Conservation (phyloP, 345 rosid species). For the Dimocarpus longan region DNA sequence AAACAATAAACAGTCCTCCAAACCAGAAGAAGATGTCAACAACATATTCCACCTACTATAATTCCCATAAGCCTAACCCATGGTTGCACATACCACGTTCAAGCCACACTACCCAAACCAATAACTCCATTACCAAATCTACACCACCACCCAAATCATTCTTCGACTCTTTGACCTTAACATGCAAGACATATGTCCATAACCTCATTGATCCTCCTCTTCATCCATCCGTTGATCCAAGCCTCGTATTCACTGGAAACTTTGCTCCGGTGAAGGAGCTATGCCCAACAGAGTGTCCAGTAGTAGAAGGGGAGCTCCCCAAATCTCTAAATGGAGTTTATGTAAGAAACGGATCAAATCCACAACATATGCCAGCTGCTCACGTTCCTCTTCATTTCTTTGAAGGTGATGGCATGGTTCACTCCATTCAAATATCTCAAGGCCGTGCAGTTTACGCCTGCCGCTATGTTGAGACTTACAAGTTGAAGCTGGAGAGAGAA, state of each 20-base stretch:
- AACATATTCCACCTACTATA: not conserved
- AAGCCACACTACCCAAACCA: not conserved
- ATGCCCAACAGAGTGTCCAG: conserved; percentile 2
- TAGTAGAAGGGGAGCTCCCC: conserved; percentile 28
- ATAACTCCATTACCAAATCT: not conserved
- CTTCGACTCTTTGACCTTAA: not conserved
- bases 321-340: conserved; percentile 15
- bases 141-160: not conserved
- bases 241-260: conserved; percentile 21
- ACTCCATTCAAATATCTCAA: conserved; percentile 16
- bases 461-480: conserved; percentile 33
- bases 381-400: conserved; percentile 27
- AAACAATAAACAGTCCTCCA: not conserved
- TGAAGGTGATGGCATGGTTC: conserved; percentile 38
- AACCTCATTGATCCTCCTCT: conserved; percentile 23
- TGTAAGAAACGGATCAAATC: conserved; percentile 34
- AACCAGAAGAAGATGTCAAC: not conserved
- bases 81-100: too few relatives aligned
- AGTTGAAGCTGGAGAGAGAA: conserved; percentile 21
- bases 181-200: not conserved
- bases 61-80: too few relatives aligned
- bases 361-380: conserved; percentile 12
- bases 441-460: conserved; percentile 14
- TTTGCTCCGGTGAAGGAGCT: conserved; percentile 27
- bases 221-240: conserved; percentile 19